Percentiles rank a stretch among this genome's conserved stretches.
These are phyloP conservation scores for Gnomoniopsis smithogilvyi DNA, from an alignment of 2,329 filamentous ascomycete genomes.

Conservation along the genomic window DNA sequence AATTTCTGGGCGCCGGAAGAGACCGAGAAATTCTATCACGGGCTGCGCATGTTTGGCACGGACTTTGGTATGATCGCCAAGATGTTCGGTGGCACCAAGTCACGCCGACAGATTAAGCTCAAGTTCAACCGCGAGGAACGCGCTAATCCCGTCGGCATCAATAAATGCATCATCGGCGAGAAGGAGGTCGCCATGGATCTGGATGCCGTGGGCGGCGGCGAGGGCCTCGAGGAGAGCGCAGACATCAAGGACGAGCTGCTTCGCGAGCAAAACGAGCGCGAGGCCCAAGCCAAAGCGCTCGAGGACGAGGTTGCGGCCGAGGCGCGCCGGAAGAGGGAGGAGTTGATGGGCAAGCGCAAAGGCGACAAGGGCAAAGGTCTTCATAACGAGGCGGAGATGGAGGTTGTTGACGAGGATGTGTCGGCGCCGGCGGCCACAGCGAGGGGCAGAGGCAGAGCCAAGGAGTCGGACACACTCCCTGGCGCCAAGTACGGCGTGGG, in stretches of 20 bases:
- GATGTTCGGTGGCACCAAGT: conserved; percentile 67
- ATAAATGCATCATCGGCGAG: conserved; percentile 58
- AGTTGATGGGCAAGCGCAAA: conserved; percentile 39
- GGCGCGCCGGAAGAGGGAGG: conserved; percentile 45
- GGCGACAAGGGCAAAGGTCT: conserved; percentile 27
- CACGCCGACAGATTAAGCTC: conserved; percentile 71
- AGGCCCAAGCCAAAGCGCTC: conserved; percentile 41
- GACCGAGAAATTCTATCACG: conserved; percentile 74
- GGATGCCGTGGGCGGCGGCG: conserved; percentile 56
- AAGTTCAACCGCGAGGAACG: conserved; percentile 82
- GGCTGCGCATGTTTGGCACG: conserved; percentile 73
- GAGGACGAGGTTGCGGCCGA: conserved; percentile 46
- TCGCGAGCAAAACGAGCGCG: conserved; percentile 39
- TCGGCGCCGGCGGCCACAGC: not conserved
- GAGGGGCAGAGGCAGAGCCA: not conserved
- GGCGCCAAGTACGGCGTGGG: conserved; percentile 16
- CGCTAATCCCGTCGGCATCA: conserved; percentile 60
- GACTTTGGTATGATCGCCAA: conserved; percentile 78
- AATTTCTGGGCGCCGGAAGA: conserved; percentile 69
- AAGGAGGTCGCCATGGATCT: conserved; percentile 57
- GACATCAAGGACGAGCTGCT: conserved; percentile 54
- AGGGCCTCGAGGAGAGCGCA: conserved; percentile 50
- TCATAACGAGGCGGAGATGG: conserved; percentile 15
- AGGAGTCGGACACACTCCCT: not conserved
- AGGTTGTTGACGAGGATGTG: not conserved